Percentiles rank a stretch among this genome's conserved stretches.
Conservation (phyloP, 768 basidiomycete genomes). For the Mycena olivaceomarginata region DNA sequence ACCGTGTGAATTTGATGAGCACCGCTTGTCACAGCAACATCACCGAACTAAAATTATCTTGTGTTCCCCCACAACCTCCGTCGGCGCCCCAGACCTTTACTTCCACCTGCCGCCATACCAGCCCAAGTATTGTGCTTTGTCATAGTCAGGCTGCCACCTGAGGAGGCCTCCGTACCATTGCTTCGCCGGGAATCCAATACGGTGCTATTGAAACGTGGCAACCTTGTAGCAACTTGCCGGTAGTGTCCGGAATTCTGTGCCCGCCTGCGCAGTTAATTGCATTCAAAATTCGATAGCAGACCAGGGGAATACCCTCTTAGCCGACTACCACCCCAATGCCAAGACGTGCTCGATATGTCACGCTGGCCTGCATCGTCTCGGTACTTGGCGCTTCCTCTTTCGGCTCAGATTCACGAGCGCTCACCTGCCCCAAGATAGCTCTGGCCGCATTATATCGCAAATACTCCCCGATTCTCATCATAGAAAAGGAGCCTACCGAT, state of each 20-base stretch:
- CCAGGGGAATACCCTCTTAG: too few species aligned
- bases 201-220: too few species aligned
- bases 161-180: too few species aligned
- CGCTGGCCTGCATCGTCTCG: slow-evolving; percentile 5
- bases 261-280: too few species aligned
- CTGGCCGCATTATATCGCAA: slow-evolving; percentile 18
- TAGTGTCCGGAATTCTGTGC: too few species aligned
- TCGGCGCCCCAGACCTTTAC: background rate
- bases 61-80: background rate
- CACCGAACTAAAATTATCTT: background rate
- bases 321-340: slow-evolving; percentile 4
- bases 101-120: background rate
- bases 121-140: background rate
- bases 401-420: background rate
- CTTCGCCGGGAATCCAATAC: too few species aligned
- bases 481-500: background rate
- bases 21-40: background rate
- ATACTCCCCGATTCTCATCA: slow-evolving; percentile 6
- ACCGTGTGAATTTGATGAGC: too few species aligned
- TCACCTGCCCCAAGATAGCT: background rate
- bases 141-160: too few species aligned
- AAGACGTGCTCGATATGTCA: slow-evolving; percentile 9
- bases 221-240: too few species aligned
- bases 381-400: background rate
- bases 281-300: too few species aligned